A percentile compares a stretch with the other conserved stretches of the same genome.
These are phyloP conservation scores for Kodamaea hsintzibuensis DNA, from an alignment of 805 yeast genomes.

Conservation along the genomic window DNA sequence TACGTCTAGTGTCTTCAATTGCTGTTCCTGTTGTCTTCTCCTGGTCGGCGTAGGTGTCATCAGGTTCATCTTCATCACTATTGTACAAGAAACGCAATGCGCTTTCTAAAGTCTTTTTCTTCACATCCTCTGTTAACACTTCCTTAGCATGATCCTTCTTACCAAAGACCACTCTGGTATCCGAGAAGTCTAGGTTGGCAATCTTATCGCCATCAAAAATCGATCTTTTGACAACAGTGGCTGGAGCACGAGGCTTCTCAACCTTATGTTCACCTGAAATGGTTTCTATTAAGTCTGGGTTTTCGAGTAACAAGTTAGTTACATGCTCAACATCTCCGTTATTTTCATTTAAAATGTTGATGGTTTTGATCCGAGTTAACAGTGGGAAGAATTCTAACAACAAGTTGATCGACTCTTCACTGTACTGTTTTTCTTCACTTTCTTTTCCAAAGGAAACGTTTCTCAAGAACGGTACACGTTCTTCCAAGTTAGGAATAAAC, in stretches of 20 bases:
- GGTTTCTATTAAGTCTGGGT: conserved; percentile 46
- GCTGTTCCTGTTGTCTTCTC: conserved; percentile 32
- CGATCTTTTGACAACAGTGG: conserved; percentile 16
- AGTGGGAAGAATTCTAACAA: conserved; percentile 69
- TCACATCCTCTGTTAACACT: conserved; percentile 40
- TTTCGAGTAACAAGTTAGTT: conserved; percentile 61
- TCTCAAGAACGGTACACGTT: conserved; percentile 50
- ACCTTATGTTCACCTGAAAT: conserved; percentile 23
- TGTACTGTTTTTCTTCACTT: conserved; percentile 11
- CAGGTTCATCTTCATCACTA: conserved; percentile 83
- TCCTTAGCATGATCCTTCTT: conserved; percentile 25
- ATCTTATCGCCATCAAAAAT: conserved; percentile 32
- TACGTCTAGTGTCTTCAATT: conserved; percentile 19
- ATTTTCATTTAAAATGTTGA: conserved; percentile 48
- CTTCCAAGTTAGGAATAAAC: conserved; percentile 51
- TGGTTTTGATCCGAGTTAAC: conserved; percentile 47
- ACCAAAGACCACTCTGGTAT: conserved; percentile 30
- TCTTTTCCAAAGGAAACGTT: conserved; percentile 14
- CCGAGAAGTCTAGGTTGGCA: conserved; percentile 26
- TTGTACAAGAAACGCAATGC: conserved; percentile 68
- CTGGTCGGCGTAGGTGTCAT: conserved; percentile 69
- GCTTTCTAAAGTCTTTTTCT: conserved; percentile 55
- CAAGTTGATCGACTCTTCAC: conserved; percentile 39
- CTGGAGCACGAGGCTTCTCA: neutral
- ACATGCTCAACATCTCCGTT: conserved; percentile 56